Evolutionary conservation across 2,329 filamentous ascomycete species (phyloP).

Genomic region (Zymoseptoria pseudotritici): DNA sequence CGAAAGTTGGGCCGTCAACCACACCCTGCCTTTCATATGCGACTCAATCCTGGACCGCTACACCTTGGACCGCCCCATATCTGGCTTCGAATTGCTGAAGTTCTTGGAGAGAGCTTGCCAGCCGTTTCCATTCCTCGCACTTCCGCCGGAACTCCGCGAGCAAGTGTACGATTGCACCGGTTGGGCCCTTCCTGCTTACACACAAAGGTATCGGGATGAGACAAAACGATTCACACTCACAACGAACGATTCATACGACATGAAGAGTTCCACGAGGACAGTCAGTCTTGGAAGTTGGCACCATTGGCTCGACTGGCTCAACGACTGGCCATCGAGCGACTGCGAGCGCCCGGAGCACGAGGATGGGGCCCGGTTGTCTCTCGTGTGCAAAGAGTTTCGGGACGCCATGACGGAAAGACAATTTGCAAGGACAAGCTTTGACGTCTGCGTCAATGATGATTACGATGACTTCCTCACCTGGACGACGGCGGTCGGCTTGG

Average conservation of each 20-base stretch:
- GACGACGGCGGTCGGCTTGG: background rate
- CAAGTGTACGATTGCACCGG: background rate
- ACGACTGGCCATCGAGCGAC: background rate
- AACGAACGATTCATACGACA: background rate
- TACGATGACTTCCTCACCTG: background rate
- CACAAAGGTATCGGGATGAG: background rate
- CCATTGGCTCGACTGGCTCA: too few species aligned
- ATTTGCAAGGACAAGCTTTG: background rate
- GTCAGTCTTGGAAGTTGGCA: too few species aligned
- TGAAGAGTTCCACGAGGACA: background rate
- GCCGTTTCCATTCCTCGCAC: conserved; percentile 4
- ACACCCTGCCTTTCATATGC: background rate
- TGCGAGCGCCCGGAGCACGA: background rate
- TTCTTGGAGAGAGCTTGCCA: background rate
- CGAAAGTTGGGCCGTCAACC: background rate
- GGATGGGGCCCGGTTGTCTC: background rate
- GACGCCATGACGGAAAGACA: background rate
- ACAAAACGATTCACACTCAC: background rate
- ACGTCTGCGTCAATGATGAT: background rate
- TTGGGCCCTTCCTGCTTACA: background rate
- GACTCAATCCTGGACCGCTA: background rate
- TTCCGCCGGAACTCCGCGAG: conserved; percentile 4
- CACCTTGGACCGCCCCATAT: background rate
- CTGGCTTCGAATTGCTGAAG: background rate
- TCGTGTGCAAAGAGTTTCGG: background rate